These are phyloP conservation scores for Immersiella caudata DNA, from an alignment of 495 filamentous ascomycete genomes.

Conservation along the genomic window DNA sequence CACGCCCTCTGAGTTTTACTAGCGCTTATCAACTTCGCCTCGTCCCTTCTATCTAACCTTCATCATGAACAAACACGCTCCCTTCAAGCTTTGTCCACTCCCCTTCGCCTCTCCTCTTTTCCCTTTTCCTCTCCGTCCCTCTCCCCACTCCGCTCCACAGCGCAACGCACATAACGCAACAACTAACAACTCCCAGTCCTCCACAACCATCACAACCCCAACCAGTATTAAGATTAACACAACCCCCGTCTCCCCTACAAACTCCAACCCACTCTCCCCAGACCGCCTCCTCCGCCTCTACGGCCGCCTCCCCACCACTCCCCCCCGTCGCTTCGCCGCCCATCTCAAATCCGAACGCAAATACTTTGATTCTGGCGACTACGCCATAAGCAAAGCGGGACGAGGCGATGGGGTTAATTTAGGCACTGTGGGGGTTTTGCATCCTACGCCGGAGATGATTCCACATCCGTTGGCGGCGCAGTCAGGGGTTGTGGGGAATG, in stretches of 20 bases:
- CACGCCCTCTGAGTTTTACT: no score
- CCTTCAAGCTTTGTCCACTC: no score
- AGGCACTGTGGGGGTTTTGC: constrained; percentile 82
- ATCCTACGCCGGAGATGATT: constrained; percentile 89
- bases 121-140: no score
- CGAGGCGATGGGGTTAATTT: constrained; percentile 86
- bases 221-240: background rate
- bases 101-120: no score
- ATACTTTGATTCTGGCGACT: constrained; percentile 96
- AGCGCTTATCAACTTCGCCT: no score
- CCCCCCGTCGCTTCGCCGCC: constrained; percentile 88
- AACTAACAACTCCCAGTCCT: no score
- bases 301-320: constrained; percentile 88
- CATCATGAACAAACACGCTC: no score
- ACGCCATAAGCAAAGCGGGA: constrained; percentile 92
- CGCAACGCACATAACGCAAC: no score
- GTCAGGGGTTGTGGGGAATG: background rate
- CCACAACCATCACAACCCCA: no score
- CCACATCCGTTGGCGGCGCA: constrained; percentile 58
- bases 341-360: constrained; percentile 88
- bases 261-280: background rate
- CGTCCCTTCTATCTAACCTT: no score
- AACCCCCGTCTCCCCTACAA: background rate
- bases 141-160: no score
- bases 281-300: constrained; percentile 74